Conservation (phyloP, 2,329 filamentous ascomycete species). For the Coniochaeta sp. region DNA sequence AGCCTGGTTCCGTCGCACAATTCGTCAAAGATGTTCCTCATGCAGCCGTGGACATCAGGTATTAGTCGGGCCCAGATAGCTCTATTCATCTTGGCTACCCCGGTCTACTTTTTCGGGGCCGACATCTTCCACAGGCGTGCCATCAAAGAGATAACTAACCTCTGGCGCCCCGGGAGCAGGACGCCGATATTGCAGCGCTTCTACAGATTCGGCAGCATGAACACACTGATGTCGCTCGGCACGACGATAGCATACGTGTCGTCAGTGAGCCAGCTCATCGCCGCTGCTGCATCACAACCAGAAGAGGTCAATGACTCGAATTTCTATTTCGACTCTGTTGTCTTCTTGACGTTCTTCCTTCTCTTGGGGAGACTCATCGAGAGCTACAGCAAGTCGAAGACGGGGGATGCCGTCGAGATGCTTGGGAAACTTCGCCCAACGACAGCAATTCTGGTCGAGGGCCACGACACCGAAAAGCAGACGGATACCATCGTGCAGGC, state of each 20-base stretch:
- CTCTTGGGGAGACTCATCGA: slow-evolving; percentile 70
- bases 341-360: slow-evolving; percentile 85
- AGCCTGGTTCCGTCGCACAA: slow-evolving; percentile 60
- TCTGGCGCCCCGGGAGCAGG: slow-evolving; percentile 72
- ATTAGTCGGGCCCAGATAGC: slow-evolving; percentile 73
- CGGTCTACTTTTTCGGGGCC: slow-evolving; percentile 79
- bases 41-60: slow-evolving; percentile 62
- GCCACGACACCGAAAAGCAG: slow-evolving; percentile 27
- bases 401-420: slow-evolving; percentile 77
- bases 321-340: slow-evolving; percentile 87
- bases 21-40: slow-evolving; percentile 54
- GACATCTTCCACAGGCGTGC: slow-evolving; percentile 78
- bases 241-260: slow-evolving; percentile 83
- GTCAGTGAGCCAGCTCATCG: slow-evolving; percentile 71
- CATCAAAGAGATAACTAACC: slow-evolving; percentile 65
- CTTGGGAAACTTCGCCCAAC: slow-evolving; percentile 71
- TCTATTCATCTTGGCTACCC: slow-evolving; percentile 74
- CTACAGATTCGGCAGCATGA: slow-evolving; percentile 95
- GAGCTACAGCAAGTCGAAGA: slow-evolving; percentile 85
- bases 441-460: slow-evolving; percentile 63
- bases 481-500: slow-evolving; percentile 39
- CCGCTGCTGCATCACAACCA: slow-evolving; percentile 38
- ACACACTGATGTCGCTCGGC: slow-evolving; percentile 82
- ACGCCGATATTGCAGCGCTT: slow-evolving; percentile 69
- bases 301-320: slow-evolving; percentile 37